Conservation (phyloP, 352 stramenopile genomes). For the Phytopythium oedochilum region DNA sequence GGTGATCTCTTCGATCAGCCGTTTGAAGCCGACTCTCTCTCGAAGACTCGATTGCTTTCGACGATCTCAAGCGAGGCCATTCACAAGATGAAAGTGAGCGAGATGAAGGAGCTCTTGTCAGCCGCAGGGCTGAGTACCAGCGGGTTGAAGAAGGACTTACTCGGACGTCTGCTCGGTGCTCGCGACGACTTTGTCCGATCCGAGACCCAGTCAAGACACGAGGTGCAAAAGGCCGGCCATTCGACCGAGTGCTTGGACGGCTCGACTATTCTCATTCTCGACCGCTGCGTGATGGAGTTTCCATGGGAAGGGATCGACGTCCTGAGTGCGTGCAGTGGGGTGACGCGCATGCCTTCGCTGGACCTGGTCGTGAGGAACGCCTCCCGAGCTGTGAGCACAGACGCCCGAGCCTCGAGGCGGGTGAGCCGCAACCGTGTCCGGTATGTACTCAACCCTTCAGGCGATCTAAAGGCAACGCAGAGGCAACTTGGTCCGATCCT, state of each 20-base stretch:
- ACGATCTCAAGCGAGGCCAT: constrained; percentile 26
- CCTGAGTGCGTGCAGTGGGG: constrained; percentile 24
- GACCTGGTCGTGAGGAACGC: constrained; percentile 48
- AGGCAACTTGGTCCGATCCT: constrained; percentile 53
- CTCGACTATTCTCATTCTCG: constrained; percentile 63
- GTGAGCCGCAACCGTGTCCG: constrained; percentile 32
- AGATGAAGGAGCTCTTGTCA: constrained; percentile 34
- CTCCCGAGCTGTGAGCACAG: not conserved
- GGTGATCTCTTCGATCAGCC: not conserved
- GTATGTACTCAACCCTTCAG: constrained; percentile 71
- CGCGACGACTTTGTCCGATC: constrained; percentile 14
- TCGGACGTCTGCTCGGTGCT: constrained; percentile 30
- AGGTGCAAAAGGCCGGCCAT: not conserved
- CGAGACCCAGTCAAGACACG: not conserved
- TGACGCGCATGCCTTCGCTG: constrained; percentile 76
- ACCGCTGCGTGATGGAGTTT: constrained; percentile 62
- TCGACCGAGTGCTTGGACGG: not conserved
- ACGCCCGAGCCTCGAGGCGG: not conserved
- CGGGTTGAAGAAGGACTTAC: constrained; percentile 49
- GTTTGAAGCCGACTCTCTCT: not conserved
- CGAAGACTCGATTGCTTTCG: constrained; percentile 6
- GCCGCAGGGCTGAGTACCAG: constrained; percentile 22
- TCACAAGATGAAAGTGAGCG: constrained; percentile 32
- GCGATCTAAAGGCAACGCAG: constrained; percentile 67
- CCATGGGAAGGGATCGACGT: constrained; percentile 79